These are phyloP conservation scores for Alternaria brassicae DNA, from an alignment of 2,329 filamentous ascomycete species.

Conservation along the genomic window DNA sequence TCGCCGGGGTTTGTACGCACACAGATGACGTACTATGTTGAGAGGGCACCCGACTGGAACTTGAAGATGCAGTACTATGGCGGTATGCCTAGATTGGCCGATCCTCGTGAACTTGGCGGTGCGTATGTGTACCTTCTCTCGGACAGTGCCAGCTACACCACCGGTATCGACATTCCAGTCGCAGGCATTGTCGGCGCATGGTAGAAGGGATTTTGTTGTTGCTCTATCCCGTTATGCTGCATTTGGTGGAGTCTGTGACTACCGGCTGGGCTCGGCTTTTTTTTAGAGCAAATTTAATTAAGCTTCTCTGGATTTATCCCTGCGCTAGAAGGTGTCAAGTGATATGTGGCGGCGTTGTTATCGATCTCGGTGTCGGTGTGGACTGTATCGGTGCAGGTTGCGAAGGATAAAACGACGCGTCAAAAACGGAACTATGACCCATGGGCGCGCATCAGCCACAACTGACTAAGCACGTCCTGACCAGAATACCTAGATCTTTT, in stretches of 20 bases:
- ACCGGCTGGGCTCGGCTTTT: not conserved
- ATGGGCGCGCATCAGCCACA: slow-evolving; percentile 1
- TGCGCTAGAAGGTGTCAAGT: not conserved
- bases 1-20: slow-evolving; percentile 89
- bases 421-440: not conserved
- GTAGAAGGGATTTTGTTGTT: slow-evolving; percentile 28
- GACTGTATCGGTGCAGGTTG: not conserved
- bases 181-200: slow-evolving; percentile 58
- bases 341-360: not conserved
- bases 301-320: not conserved
- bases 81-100: slow-evolving; percentile 60
- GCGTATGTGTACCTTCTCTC: slow-evolving; percentile 59
- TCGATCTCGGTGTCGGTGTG: not conserved
- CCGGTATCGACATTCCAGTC: slow-evolving; percentile 59
- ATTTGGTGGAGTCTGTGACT: slow-evolving; percentile 30
- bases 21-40: slow-evolving; percentile 60
- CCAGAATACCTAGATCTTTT: not conserved
- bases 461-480: slow-evolving; percentile 7
- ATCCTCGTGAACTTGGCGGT: slow-evolving; percentile 60
- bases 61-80: slow-evolving; percentile 63
- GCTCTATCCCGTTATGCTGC: slow-evolving; percentile 14
- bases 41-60: slow-evolving; percentile 59
- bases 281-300: slow-evolving; percentile 18
- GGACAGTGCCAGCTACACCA: slow-evolving; percentile 58
- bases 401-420: not conserved